Percentiles rank a stretch among this genome's conserved stretches.
phyloP scores from a whole-genome alignment of 1,284 basidiomycete genomes.

The Sporisorium graminicola region DNA sequence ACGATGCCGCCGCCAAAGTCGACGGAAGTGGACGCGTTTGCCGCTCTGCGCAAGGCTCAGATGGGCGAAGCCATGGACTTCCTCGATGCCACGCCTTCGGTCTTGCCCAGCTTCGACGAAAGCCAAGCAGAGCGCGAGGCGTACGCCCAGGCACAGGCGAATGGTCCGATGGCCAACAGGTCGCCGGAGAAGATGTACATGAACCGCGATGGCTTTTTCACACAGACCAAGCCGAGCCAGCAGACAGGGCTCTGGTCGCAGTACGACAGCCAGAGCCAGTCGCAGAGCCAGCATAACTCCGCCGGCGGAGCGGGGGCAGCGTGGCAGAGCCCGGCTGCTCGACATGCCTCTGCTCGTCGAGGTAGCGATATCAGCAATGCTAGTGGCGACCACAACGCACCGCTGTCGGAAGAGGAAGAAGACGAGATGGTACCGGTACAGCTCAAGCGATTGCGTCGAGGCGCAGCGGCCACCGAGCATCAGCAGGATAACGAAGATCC shows the following conservation, averaged over 20 bases:
- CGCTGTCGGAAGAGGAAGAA: conserved; percentile 16
- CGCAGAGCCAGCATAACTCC: conserved; percentile 24
- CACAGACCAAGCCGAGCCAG: conserved; percentile 62
- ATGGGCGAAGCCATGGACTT: conserved; percentile 49
- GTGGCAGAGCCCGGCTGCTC: conserved; percentile 20
- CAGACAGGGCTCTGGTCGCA: conserved; percentile 30
- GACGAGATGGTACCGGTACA: conserved; percentile 28
- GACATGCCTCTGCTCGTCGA: conserved; percentile 8
- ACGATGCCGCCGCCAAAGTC: conserved; percentile 61
- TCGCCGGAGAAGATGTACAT: conserved; percentile 59
- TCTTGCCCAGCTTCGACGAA: conserved; percentile 57
- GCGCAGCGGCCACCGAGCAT: background rate
- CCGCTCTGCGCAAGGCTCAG: conserved; percentile 58
- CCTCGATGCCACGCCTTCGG: conserved; percentile 50
- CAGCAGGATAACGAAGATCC: background rate
- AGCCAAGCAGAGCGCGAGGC: conserved; percentile 50
- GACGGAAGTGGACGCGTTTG: conserved; percentile 59
- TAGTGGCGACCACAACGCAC: background rate
- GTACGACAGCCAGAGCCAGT: conserved; percentile 31
- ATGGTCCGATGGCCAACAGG: conserved; percentile 1
- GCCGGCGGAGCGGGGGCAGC: background rate
- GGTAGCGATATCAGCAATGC: conserved; percentile 13
- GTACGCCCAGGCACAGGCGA: conserved; percentile 28
- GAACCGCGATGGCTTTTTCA: conserved; percentile 65
- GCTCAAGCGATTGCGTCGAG: conserved; percentile 44